Evolutionary conservation across 352 stramenopile species (phyloP).

Genomic region (Pythium myriotylum): DNA sequence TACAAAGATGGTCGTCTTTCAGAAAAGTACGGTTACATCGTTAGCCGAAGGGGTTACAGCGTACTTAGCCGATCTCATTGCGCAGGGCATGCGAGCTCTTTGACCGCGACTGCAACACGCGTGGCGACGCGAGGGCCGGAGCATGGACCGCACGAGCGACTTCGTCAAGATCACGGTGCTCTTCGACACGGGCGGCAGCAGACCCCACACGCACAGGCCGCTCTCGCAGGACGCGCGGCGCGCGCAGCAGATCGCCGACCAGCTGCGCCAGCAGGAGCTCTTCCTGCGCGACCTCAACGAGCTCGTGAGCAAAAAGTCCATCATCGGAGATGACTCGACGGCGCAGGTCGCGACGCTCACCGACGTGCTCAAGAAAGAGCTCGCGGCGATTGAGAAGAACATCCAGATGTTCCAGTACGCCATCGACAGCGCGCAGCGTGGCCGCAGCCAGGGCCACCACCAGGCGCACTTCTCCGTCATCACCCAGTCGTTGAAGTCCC

Average conservation of each 20-base stretch:
- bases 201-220: conserved; percentile 55
- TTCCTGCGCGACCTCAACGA: conserved; percentile 76
- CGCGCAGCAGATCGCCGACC: conserved; percentile 81
- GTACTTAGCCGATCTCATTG: conserved; percentile 16
- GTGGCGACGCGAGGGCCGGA: too few relatives aligned
- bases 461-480: conserved; percentile 82
- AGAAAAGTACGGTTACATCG: conserved; percentile 12
- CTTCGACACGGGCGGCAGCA: conserved; percentile 64
- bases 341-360: conserved; percentile 78
- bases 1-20: conserved; percentile 14
- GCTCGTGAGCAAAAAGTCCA: conserved; percentile 72
- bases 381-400: conserved; percentile 59
- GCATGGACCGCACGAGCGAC: conserved; percentile 78
- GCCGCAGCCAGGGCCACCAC: conserved; percentile 65
- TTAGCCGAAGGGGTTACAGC: neutral
- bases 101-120: too few relatives aligned
- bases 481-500: conserved; percentile 77
- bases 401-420: conserved; percentile 71
- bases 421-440: conserved; percentile 47
- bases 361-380: conserved; percentile 79
- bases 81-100: too few relatives aligned
- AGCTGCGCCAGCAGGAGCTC: conserved; percentile 79
- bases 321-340: conserved; percentile 76
- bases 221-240: conserved; percentile 72
- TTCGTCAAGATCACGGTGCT: conserved; percentile 86